A percentile compares a stretch with the other conserved stretches of the same genome.
phyloP scores from a whole-genome alignment of 225 moss, liverwort and hornwort species.

The Ulota crispa region DNA sequence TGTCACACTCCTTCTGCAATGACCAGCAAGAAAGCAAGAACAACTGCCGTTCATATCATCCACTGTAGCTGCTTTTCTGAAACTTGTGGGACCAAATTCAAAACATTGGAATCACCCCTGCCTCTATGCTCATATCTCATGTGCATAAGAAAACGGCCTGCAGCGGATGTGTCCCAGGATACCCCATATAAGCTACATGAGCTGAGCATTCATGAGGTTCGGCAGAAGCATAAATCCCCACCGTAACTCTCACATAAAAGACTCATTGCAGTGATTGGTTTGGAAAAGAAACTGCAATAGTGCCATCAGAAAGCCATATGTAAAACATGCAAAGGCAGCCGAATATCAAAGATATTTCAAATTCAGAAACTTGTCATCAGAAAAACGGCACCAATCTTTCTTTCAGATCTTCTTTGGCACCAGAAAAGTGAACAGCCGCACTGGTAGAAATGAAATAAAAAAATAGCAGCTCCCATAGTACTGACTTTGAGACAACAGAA shows the following conservation, averaged over 20 bases:
- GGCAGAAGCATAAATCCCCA: slow-evolving; percentile 35
- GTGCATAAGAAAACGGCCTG: slow-evolving; percentile 32
- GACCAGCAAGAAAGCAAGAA: neutral
- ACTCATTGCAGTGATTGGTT: neutral
- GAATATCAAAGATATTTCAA: neutral
- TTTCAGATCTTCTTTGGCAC: neutral
- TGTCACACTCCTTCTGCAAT: neutral
- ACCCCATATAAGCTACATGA: slow-evolving; percentile 42
- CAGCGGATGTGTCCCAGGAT: slow-evolving; percentile 33
- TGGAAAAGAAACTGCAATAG: neutral
- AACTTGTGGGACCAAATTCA: slow-evolving; percentile 43
- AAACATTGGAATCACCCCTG: neutral
- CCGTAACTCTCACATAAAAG: neutral
- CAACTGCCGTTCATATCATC: slow-evolving; percentile 52
- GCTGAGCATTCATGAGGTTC: slow-evolving; percentile 35
- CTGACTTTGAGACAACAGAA: neutral
- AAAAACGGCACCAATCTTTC: neutral
- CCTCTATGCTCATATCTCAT: neutral
- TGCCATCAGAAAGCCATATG: neutral
- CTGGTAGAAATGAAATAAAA: neutral
- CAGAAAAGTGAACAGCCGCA: neutral
- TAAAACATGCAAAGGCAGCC: rapidly evolving
- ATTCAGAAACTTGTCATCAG: neutral
- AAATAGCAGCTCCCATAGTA: neutral
- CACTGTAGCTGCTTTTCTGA: slow-evolving; percentile 50